Evolutionary conservation across 768 basidiomycete species (phyloP), one percentile per base, ranked within the genome.

Genomic region (Multifurca ochricompacta): DNA sequence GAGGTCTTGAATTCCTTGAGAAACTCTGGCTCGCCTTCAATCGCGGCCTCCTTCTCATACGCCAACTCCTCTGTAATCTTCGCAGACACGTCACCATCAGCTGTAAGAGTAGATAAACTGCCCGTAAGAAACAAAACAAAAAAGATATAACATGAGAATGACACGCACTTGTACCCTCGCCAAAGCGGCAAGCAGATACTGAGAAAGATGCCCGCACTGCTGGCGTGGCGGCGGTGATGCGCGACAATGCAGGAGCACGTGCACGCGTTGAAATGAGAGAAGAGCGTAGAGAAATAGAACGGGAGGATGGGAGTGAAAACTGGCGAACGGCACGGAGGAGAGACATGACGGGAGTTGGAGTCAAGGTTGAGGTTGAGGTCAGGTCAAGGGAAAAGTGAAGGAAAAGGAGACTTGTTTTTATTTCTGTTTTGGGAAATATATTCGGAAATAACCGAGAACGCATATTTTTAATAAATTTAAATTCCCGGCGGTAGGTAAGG

Each of bases 61-160:
- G 83, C 75, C 63, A 96, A 76, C 73, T 98, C 95, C 66, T 87
- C 82, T 46, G 76, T 68, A 45, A 95, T 74, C 63, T 87, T 90
- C 65, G 85, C 77, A 9, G 82, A 74, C 39, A 98, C 80, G 19
- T 79, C 68, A 30, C 87, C 73, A 66, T 94, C 90, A 54, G 83
- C 90, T 89, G 61, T 40, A 5, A 25, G 13, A 16, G 14, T 37
- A 32, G 43, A 30, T 1, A 9, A n/a, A 60, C 11, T 27, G 23
- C 10, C 28, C 36, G 31, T 43, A 19, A 44, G 9, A 30, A 50
- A 40, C 30, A 8, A 39, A 1, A 30, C 2, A 21, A 16, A 0
- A 13, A 4, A 3, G 18, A 7, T 7, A 34, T 42, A 30, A n/a
- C 16, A 46, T 4, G 18, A 39, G 31, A 19, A 48, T 21, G 16